Conservation (phyloP, 73 alveolate genomes). For the Paramecium biaurelia region DNA sequence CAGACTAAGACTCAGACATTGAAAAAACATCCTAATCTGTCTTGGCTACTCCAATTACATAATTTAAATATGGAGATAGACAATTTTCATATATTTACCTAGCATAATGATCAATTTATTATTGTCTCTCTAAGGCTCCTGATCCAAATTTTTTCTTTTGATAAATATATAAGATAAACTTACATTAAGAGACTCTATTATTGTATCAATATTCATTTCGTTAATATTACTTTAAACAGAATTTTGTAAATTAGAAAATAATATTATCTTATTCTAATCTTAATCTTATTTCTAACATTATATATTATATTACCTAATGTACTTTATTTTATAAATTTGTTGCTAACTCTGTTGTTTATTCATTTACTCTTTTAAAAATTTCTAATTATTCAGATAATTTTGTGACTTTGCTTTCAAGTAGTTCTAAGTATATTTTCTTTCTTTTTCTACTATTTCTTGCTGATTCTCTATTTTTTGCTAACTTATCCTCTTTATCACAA, state of each 20-base stretch:
- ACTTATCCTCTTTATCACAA: conserved; percentile 53
- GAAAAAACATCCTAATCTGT: not conserved
- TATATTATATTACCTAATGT: not conserved
- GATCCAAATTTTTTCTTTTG: conserved; percentile 17
- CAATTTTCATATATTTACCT: conserved; percentile 32
- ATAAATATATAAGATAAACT: not conserved
- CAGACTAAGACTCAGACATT: not conserved
- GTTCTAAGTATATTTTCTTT: conserved; percentile 71
- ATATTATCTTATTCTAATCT: conserved; percentile 29
- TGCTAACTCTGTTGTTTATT: not conserved
- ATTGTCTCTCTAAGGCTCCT: not conserved
- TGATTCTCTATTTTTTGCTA: conserved; percentile 77
- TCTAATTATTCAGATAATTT: conserved; percentile 19
- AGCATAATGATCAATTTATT: conserved; percentile 15
- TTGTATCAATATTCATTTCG: conserved; percentile 53
- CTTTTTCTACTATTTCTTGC: conserved; percentile 82
- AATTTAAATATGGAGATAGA: not conserved
- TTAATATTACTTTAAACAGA: conserved; percentile 29
- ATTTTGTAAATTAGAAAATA: conserved; percentile 37
- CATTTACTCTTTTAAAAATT: conserved; percentile 16
- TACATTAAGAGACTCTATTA: conserved; percentile 52
- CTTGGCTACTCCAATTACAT: not conserved
- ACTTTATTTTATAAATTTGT: not conserved
- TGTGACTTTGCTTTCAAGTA: conserved; percentile 66
- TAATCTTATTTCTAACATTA: conserved; percentile 29